A percentile compares a stretch with the other conserved stretches of the same genome.
Evolutionary conservation across 805 yeast genomes (phyloP).

Genomic region (Metschnikowia shivogae): DNA sequence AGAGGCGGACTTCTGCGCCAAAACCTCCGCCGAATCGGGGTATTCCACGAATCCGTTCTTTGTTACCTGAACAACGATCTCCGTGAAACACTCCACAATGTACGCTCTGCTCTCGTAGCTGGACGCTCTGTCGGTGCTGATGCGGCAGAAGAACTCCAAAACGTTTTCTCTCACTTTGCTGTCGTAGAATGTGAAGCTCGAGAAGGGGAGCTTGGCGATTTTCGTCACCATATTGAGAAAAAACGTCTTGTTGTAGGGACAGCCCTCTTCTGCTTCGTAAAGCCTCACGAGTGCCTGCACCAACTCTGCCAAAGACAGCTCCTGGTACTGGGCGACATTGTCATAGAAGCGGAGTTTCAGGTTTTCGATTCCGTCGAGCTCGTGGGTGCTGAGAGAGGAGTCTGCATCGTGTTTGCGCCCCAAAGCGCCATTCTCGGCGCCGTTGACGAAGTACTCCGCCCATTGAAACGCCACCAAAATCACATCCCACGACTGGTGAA

Average conservation of each 20-base stretch:
- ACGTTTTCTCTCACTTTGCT: constrained; percentile 46
- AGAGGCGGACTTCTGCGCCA: constrained; percentile 44
- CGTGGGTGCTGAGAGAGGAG: constrained; percentile 41
- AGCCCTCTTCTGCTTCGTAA: constrained; percentile 29
- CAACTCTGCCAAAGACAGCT: constrained; percentile 46
- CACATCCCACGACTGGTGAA: constrained; percentile 63
- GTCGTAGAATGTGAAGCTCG: constrained; percentile 43
- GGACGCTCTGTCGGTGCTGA: constrained; percentile 42
- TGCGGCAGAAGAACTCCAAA: constrained; percentile 41
- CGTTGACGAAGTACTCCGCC: constrained; percentile 69
- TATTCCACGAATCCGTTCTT: constrained; percentile 34
- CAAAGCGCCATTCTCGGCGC: constrained; percentile 34
- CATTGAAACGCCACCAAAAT: constrained; percentile 66
- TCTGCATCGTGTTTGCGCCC: constrained; percentile 9
- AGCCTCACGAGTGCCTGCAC: constrained; percentile 44
- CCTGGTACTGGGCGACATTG: constrained; percentile 54
- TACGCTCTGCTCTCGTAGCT: constrained; percentile 42
- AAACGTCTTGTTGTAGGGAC: constrained; percentile 55
- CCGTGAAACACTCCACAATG: constrained; percentile 50
- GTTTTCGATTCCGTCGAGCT: constrained; percentile 47
- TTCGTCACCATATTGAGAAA: constrained; percentile 52
- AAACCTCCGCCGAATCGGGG: constrained; percentile 23
- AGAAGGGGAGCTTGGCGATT: constrained; percentile 48
- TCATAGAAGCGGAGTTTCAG: constrained; percentile 61
- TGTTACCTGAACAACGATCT: constrained; percentile 42